Conservation (phyloP, 768 basidiomycete genomes). For the Polyporus arcularius region DNA sequence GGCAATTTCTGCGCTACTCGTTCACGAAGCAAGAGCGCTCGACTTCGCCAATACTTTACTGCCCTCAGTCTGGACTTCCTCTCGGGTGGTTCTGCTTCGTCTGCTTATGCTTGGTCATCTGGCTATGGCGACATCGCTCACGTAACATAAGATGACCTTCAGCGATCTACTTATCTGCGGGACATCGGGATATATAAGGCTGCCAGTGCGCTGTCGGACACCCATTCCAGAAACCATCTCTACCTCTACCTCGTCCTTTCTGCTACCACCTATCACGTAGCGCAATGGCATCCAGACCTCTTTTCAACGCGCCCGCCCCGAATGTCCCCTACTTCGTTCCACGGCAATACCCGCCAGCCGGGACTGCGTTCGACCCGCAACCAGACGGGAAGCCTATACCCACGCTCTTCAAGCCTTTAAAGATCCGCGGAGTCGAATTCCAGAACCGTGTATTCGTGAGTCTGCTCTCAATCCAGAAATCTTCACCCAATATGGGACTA, state of each 20-base stretch:
- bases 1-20: too few species aligned
- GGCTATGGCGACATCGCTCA: neutral
- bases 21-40: too few species aligned
- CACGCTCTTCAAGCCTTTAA: conserved; percentile 54
- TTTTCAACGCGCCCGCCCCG: conserved; percentile 41
- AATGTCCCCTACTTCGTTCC: conserved; percentile 49
- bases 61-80: too few species aligned
- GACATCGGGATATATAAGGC: neutral
- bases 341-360: conserved; percentile 43
- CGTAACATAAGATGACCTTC: neutral
- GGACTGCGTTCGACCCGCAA: conserved; percentile 45
- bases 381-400: conserved; percentile 42
- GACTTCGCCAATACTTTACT: too few species aligned
- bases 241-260: too few species aligned
- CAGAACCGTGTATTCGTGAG: conserved; percentile 29
- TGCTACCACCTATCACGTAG: too few species aligned
- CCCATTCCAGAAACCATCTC: neutral
- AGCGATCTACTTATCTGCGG: neutral
- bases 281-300: neutral
- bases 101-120: neutral
- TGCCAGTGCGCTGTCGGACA: too few species aligned
- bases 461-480: neutral
- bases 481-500: conserved; percentile 28
- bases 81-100: neutral
- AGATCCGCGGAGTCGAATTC: conserved; percentile 36